Evolutionary conservation across 1,284 basidiomycete species (phyloP).

Genomic region (Kwoniella shivajii): DNA sequence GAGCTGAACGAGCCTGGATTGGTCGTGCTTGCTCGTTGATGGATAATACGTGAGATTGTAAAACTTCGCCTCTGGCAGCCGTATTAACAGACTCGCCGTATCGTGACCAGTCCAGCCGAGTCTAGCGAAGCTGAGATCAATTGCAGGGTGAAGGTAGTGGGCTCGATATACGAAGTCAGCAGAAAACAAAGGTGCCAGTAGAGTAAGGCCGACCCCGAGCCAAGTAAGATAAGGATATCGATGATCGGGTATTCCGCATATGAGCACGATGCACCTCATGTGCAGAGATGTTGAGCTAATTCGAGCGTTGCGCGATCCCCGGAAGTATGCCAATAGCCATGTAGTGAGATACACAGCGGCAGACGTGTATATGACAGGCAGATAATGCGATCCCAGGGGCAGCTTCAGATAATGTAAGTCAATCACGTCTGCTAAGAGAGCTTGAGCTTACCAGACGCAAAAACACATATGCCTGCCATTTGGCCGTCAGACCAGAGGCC

Average conservation of each 20-base stretch:
- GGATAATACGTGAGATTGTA: constrained; percentile 1
- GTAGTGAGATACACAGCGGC: constrained; percentile 5
- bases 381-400: constrained; percentile 7
- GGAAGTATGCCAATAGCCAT: too few species aligned
- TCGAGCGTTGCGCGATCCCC: neutral
- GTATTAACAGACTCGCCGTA: neutral
- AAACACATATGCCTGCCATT: constrained; percentile 15
- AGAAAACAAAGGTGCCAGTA: constrained; percentile 3
- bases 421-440: neutral
- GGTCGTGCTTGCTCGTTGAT: neutral
- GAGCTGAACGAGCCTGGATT: too few species aligned
- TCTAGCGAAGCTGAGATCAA: constrained; percentile 2
- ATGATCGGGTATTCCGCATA: neutral
- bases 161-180: constrained; percentile 11
- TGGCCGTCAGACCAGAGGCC: constrained; percentile 1
- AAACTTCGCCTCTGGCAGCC: neutral
- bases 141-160: neutral
- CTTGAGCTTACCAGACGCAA: constrained; percentile 9
- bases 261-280: neutral
- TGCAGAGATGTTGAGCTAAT: neutral
- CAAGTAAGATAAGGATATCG: neutral
- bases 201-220: neutral
- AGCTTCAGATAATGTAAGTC: neutral
- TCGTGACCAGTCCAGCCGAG: constrained; percentile 9
- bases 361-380: constrained; percentile 5